These are phyloP conservation scores for Bidens hawaiensis DNA, from an alignment of 140 eudicot species.

Conservation along the genomic window DNA sequence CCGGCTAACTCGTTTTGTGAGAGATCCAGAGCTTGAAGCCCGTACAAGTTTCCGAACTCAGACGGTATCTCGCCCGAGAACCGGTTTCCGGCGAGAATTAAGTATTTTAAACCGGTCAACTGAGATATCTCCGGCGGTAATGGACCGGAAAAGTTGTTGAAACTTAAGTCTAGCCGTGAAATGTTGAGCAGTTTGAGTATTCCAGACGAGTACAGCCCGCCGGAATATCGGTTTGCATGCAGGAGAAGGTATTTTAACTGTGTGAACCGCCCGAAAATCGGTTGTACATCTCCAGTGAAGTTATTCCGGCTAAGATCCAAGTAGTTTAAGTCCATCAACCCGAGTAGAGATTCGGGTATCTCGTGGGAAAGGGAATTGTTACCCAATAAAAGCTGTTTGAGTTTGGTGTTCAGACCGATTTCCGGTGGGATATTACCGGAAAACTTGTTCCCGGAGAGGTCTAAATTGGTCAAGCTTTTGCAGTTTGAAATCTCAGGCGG, in stretches of 20 bases:
- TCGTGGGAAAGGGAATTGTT: constrained; percentile 51
- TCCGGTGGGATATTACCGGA: constrained; percentile 40
- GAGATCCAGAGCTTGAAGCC: constrained; percentile 65
- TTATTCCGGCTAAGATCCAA: constrained; percentile 55
- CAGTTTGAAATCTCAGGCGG: constrained; percentile 65
- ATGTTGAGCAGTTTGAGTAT: constrained; percentile 49
- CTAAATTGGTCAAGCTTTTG: constrained; percentile 31
- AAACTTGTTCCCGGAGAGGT: constrained; percentile 50
- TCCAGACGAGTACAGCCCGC: constrained; percentile 67
- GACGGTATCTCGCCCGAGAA: constrained; percentile 59
- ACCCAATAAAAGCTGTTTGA: constrained; percentile 46
- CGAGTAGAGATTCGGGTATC: constrained; percentile 51
- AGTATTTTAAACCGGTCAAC: constrained; percentile 47
- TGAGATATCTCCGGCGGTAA: constrained; percentile 61
- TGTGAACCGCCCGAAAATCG: constrained; percentile 44
- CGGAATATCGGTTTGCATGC: constrained; percentile 46
- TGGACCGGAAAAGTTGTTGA: constrained; percentile 59
- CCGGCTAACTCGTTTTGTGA: constrained; percentile 51
- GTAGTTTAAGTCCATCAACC: constrained; percentile 33
- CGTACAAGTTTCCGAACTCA: constrained; percentile 44
- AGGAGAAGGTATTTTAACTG: constrained; percentile 45
- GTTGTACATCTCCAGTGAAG: constrained; percentile 50
- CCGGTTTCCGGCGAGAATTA: constrained; percentile 63
- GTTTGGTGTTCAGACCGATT: constrained; percentile 36
- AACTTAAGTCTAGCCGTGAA: constrained; percentile 64